A percentile compares a stretch with the other conserved stretches of the same genome.
phyloP scores from a whole-genome alignment of 2,329 filamentous ascomycete species.

The Exutisphaerella laricina region DNA sequence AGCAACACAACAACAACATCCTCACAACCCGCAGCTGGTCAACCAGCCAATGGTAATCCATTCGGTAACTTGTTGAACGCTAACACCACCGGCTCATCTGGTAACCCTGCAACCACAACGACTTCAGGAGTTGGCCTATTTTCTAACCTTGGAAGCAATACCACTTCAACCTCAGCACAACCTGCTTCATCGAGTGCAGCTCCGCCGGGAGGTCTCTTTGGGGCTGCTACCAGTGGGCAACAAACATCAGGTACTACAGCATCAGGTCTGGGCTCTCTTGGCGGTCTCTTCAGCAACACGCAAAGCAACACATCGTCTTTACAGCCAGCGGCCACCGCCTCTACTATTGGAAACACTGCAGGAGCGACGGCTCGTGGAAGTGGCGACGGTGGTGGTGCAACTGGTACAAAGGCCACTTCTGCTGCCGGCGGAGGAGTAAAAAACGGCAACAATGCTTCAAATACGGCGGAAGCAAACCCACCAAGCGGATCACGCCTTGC shows the following conservation, averaged over 20 bases:
- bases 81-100: not conserved
- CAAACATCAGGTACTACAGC: too few relatives aligned
- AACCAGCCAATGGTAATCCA: not conserved
- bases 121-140: too few relatives aligned
- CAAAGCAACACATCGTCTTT: too few relatives aligned
- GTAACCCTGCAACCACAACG: conserved; percentile 1
- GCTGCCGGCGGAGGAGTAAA: not conserved
- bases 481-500: conserved; percentile 79
- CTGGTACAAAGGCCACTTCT: not conserved
- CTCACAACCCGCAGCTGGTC: not conserved
- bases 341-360: not conserved
- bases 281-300: conserved; percentile 8
- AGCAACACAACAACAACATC: not conserved
- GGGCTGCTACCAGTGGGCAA: too few relatives aligned
- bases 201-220: too few relatives aligned
- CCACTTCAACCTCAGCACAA: too few relatives aligned
- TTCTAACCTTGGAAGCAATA: too few relatives aligned
- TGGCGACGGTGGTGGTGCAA: conserved; percentile 8
- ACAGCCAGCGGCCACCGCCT: too few relatives aligned
- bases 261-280: too few relatives aligned
- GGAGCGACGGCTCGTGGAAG: conserved; percentile 1
- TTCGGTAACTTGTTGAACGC: not conserved
- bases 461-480: conserved; percentile 70
- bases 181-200: too few relatives aligned
- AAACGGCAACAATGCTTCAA: conserved; percentile 5